Percentiles rank a stretch among this genome's conserved stretches.
Evolutionary conservation across 805 yeast genomes (phyloP).

Genomic region (Grigorovia yakushimaensis): DNA sequence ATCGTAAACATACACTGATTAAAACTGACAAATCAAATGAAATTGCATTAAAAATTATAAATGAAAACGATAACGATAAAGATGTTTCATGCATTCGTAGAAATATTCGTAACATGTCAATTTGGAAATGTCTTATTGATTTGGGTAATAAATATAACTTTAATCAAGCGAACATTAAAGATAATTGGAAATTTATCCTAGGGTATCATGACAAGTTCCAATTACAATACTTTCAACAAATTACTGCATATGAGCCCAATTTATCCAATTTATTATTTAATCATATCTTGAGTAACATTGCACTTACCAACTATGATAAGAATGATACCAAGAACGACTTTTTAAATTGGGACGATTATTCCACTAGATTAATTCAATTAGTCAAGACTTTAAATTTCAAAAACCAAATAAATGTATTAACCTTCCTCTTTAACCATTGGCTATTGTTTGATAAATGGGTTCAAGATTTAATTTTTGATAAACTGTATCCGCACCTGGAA

Average conservation of each 20-base stretch:
- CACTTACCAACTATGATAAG: conserved; percentile 13
- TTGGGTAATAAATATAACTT: background rate
- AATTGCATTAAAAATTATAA: background rate
- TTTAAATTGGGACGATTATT: conserved; percentile 23
- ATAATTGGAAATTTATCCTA: conserved; percentile 4
- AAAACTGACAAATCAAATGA: conserved; percentile 9
- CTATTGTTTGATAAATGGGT: background rate
- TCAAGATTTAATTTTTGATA: conserved; percentile 1
- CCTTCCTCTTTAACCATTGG: conserved; percentile 18
- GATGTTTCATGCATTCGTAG: background rate
- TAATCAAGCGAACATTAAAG: background rate
- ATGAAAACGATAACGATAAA: background rate
- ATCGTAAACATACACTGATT: background rate
- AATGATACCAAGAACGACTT: conserved; percentile 1
- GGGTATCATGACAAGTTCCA: conserved; percentile 17
- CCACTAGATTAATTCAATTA: conserved; percentile 16
- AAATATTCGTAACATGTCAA: background rate
- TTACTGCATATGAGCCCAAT: conserved; percentile 21
- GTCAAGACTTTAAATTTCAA: conserved; percentile 19
- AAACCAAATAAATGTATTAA: conserved; percentile 17
- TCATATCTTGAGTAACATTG: conserved; percentile 16
- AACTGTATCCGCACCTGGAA: conserved; percentile 8
- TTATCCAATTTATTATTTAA: conserved; percentile 23
- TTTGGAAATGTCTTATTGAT: background rate
- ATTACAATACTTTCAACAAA: conserved; percentile 12